Evolutionary conservation across 2,329 filamentous ascomycete species (phyloP).

Genomic region (Colletotrichum nymphaeae): DNA sequence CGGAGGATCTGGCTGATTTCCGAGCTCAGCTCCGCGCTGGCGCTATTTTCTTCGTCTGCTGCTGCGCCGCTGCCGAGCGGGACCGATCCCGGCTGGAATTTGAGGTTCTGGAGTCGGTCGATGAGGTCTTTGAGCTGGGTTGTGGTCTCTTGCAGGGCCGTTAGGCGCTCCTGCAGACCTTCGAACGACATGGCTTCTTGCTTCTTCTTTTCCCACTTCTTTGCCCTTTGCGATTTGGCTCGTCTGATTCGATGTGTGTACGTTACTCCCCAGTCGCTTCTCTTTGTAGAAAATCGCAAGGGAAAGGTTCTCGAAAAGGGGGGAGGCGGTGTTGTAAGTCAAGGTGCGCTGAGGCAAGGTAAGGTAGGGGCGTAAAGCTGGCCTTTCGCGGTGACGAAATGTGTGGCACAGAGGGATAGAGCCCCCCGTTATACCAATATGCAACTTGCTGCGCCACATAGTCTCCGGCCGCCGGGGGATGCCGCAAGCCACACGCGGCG

Average conservation of each 20-base stretch:
- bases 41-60: constrained; percentile 60
- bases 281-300: not conserved
- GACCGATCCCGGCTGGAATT: constrained; percentile 69
- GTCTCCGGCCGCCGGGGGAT: not conserved
- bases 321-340: not conserved
- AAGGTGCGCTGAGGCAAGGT: not conserved
- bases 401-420: not conserved
- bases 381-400: constrained; percentile 39
- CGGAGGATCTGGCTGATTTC: constrained; percentile 86
- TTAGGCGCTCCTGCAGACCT: constrained; percentile 70
- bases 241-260: not conserved
- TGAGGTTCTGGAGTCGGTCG: constrained; percentile 66
- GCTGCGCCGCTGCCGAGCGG: constrained; percentile 53
- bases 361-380: constrained; percentile 34
- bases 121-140: constrained; percentile 69
- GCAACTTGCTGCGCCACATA: not conserved
- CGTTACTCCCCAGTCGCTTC: too few species aligned
- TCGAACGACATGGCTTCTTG: constrained; percentile 63
- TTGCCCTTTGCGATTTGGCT: not conserved
- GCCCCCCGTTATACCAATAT: constrained; percentile 3
- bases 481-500: constrained; percentile 9
- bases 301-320: not conserved
- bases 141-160: constrained; percentile 70
- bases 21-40: constrained; percentile 77
- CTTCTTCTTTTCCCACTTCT: not conserved